A percentile compares a stretch with the other conserved stretches of the same genome.
These are phyloP conservation scores for Aspergillus wentii DNA, from an alignment of 495 filamentous ascomycete species.

Conservation along the genomic window DNA sequence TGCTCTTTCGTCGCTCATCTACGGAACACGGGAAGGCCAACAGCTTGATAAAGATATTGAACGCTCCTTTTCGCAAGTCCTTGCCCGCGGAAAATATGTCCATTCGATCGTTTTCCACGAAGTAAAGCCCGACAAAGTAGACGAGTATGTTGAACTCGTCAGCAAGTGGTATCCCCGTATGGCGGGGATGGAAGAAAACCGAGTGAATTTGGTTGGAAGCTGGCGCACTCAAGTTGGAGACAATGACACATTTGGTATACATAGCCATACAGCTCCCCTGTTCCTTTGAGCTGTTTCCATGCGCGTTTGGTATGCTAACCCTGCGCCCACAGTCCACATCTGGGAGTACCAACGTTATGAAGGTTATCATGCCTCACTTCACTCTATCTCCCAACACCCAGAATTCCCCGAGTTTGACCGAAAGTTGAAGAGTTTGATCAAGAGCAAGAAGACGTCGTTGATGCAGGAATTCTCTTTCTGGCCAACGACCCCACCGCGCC, in stretches of 20 bases:
- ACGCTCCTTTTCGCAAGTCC: constrained; percentile 85
- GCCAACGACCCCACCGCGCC: constrained; percentile 88
- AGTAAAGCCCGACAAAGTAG: constrained; percentile 91
- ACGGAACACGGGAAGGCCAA: constrained; percentile 90
- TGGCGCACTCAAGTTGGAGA: constrained; percentile 99
- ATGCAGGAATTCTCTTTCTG: constrained; percentile 99
- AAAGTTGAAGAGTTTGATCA: constrained; percentile 76
- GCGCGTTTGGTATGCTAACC: constrained; percentile 5
- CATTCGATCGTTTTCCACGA: constrained; percentile 97
- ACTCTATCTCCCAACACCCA: constrained; percentile 73
- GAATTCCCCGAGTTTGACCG: constrained; percentile 77
- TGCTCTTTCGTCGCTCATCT: constrained; percentile 68
- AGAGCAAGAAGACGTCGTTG: constrained; percentile 76
- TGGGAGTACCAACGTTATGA: constrained; percentile 99
- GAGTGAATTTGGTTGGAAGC: constrained; percentile 93
- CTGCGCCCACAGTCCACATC: constrained; percentile 66
- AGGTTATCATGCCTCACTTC: constrained; percentile 88
- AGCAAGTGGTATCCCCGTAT: constrained; percentile 88
- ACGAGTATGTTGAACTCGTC: constrained; percentile 91
- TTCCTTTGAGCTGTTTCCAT: background rate
- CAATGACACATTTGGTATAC: constrained; percentile 90
- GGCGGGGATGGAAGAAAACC: constrained; percentile 75
- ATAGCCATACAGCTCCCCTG: background rate
- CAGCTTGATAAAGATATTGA: constrained; percentile 93
- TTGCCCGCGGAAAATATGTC: constrained; percentile 96